These are phyloP conservation scores for Mycena indigotica DNA, from an alignment of 768 basidiomycete species.

Conservation along the genomic window DNA sequence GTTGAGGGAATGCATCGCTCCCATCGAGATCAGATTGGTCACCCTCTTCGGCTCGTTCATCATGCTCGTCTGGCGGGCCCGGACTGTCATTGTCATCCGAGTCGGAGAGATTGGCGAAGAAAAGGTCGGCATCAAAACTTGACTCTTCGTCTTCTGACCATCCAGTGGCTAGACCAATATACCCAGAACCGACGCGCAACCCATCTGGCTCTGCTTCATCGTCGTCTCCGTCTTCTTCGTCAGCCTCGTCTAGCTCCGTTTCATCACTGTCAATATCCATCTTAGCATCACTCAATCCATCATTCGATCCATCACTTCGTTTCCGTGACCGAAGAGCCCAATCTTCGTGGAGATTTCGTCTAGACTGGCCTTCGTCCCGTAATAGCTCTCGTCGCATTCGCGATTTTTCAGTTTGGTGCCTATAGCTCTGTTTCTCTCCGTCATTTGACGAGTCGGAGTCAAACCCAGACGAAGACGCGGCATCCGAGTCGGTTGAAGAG, in stretches of 20 bases:
- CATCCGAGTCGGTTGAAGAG: conserved; percentile 50
- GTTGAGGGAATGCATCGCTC: conserved; percentile 44
- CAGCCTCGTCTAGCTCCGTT: conserved; percentile 62
- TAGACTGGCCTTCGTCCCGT: conserved; percentile 49
- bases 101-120: conserved; percentile 79
- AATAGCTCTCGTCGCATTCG: conserved; percentile 63
- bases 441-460: conserved; percentile 60
- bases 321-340: conserved; percentile 76
- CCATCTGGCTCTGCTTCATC: conserved; percentile 53
- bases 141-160: conserved; percentile 84
- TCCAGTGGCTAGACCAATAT: conserved; percentile 68
- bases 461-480: conserved; percentile 40
- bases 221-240: conserved; percentile 49
- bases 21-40: conserved; percentile 47
- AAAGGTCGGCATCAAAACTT: conserved; percentile 80
- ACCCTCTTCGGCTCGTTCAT: conserved; percentile 54
- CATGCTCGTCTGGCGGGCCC: conserved; percentile 48
- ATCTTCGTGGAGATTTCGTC: conserved; percentile 45
- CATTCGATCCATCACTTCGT: conserved; percentile 69
- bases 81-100: conserved; percentile 40
- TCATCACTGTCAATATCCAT: conserved; percentile 65
- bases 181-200: conserved; percentile 38
- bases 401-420: conserved; percentile 45
- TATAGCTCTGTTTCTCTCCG: conserved; percentile 64
- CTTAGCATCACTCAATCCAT: conserved; percentile 62